Evolutionary conservation across 805 yeast genomes (phyloP).

Genomic region (Kuraishia cidri): DNA sequence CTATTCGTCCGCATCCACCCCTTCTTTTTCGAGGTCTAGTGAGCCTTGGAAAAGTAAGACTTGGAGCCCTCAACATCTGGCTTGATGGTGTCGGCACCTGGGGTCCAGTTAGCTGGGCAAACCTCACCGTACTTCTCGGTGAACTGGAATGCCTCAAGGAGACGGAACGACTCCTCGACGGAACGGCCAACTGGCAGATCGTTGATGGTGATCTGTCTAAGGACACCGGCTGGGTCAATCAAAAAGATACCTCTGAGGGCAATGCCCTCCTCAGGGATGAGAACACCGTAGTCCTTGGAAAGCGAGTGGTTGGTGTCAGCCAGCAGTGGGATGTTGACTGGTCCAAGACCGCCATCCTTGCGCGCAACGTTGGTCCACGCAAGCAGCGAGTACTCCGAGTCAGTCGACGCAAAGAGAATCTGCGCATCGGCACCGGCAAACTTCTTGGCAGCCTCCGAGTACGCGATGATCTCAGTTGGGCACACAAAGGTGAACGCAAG

Average conservation of each 20-base stretch:
- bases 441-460: constrained; percentile 90
- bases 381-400: constrained; percentile 92
- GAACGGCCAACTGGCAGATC: constrained; percentile 99
- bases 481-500: constrained; percentile 99
- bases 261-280: constrained; percentile 92
- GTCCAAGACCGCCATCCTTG: constrained; percentile 98
- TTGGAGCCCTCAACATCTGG: constrained; percentile 72
- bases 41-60: constrained; percentile 66
- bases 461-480: constrained; percentile 99
- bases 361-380: constrained; percentile 98
- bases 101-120: constrained; percentile 99
- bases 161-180: constrained; percentile 96
- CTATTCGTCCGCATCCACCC: too few relatives aligned
- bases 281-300: constrained; percentile 95
- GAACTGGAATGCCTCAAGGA: constrained; percentile 99
- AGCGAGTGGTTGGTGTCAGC: constrained; percentile 96
- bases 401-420: constrained; percentile 94
- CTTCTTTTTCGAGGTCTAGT: too few relatives aligned
- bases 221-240: constrained; percentile 90
- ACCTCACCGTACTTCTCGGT: constrained; percentile 99
- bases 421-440: constrained; percentile 82
- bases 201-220: constrained; percentile 97
- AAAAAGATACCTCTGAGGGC: constrained; percentile 97
- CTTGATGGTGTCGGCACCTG: constrained; percentile 89
- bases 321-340: constrained; percentile 86